Evolutionary conservation across 2,329 filamentous ascomycete genomes (phyloP).

Genomic region (Pseudocercospora eumusae): DNA sequence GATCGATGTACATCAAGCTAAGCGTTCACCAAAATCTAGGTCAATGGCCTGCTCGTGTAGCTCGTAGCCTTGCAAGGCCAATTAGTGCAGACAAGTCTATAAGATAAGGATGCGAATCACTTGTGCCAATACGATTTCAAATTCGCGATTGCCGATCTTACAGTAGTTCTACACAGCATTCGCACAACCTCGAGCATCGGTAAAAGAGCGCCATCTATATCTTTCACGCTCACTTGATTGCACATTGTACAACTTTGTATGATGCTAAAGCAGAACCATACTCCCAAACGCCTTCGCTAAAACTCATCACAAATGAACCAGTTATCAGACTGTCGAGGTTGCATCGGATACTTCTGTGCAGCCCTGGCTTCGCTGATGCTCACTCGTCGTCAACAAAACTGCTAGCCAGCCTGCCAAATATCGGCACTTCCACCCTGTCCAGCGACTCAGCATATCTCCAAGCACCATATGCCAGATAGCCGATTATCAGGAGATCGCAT

Average conservation of each 20-base stretch:
- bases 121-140: neutral
- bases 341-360: neutral
- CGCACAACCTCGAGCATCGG: neutral
- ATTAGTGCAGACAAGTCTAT: neutral
- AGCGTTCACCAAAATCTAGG: neutral
- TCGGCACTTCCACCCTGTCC: constrained; percentile 76
- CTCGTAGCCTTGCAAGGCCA: neutral
- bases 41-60: neutral
- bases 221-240: neutral
- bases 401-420: constrained; percentile 82
- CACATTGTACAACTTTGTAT: neutral
- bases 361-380: neutral
- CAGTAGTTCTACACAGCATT: neutral
- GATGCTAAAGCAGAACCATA: neutral
- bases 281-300: neutral
- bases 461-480: constrained; percentile 72
- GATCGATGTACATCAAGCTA: neutral
- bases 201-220: neutral
- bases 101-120: neutral
- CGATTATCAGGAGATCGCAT: constrained; percentile 73
- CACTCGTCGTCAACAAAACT: constrained; percentile 87
- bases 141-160: neutral
- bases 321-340: neutral
- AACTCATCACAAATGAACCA: neutral
- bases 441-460: constrained; percentile 76